Base-by-base conservation (phyloP, 768 basidiomycete species). In the Pleurotus giganteus region DNA sequence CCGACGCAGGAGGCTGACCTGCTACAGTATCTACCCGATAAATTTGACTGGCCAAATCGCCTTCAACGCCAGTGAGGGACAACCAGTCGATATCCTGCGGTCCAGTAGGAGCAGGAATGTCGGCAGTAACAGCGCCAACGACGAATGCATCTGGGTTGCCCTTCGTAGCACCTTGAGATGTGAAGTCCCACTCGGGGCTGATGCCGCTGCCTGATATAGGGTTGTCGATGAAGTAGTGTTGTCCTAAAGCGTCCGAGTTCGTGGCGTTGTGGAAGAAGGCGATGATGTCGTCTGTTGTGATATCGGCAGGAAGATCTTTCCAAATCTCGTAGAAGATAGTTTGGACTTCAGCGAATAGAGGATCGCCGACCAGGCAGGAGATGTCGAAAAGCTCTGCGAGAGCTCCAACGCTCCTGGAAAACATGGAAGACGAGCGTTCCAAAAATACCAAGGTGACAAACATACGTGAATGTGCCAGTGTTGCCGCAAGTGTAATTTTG, bases 141-240 rank as follows among this genome's bases (percentile, higher is more conserved):
- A 80, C 77, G 57, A 72, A 83, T 3, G 79, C 79, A 34, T 76
- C 61, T 0, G 72, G 50, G 53, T 80, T 73, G 5, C 75, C 77
- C 32, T 66, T 63, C 15, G 69, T 67, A n/a, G 62, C 60, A 2
- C 70, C 73, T 15, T 67, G 67, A 4, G 73, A 72, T 9, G 77
- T 74, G 68, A 82, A 81, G 65, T 86, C 85, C 76, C 83, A 82
- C 59, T 78, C 74, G 1, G 85, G 82, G 53, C 71, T 68, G 26
- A 70, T 29, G 13, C 76, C 78, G 2, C 65, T 64, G 4, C 74
- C 76, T 4, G 72, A 66, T 52, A 71, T 59, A 4, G 77, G 69
- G 63, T 79, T 79, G 0, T 70, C 63, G 31, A 82, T 71, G 65
- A 84, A 88, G 71, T 78, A 85, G 59, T 88, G 84, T 56, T 81